phyloP scores from a whole-genome alignment of 495 filamentous ascomycete species.

The Aspergillus baeticus region DNA sequence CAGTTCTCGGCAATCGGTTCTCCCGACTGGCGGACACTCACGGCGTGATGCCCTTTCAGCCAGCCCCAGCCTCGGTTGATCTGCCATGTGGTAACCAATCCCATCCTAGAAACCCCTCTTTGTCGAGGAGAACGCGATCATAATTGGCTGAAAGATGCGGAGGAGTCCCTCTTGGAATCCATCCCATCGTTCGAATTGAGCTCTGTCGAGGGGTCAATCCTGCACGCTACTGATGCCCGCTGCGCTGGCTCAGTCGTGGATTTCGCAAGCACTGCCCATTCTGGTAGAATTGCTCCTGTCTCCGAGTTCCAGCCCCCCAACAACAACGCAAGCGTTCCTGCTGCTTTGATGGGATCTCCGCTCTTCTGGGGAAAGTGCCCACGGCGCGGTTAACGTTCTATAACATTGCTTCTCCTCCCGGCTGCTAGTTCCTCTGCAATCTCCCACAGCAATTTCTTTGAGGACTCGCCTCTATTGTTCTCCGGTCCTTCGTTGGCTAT shows the following conservation, averaged over 20 bases:
- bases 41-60: background rate
- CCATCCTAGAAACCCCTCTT: background rate
- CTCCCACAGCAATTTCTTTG: background rate
- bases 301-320: background rate
- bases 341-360: background rate
- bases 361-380: conserved; percentile 3
- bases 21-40: background rate
- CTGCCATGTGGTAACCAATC: conserved; percentile 1
- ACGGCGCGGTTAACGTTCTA: background rate
- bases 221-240: background rate
- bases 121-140: background rate
- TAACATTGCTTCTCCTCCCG: background rate
- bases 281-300: background rate
- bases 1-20: background rate
- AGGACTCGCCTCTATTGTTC: background rate
- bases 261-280: conserved; percentile 15
- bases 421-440: background rate
- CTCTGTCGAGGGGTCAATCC: background rate
- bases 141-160: background rate
- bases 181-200: too few species aligned
- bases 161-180: background rate
- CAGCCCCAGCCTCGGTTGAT: background rate
- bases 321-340: background rate
- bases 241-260: background rate
- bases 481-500: conserved; percentile 4